A percentile compares a stretch with the other conserved stretches of the same genome.
Conservation (phyloP, 2,329 filamentous ascomycete species). For the Venturiaceae sp. region DNA sequence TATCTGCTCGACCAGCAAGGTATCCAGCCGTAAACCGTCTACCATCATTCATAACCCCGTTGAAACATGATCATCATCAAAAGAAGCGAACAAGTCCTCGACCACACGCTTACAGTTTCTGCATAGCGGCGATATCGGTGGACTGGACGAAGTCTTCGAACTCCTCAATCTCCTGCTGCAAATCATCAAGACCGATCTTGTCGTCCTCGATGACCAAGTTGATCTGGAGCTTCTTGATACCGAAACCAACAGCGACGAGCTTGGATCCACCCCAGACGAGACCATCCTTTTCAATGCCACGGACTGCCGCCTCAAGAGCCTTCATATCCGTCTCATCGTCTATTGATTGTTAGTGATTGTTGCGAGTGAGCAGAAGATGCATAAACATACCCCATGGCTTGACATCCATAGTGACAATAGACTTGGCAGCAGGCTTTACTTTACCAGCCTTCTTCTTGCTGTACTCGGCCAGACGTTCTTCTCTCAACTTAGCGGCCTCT, state of each 20-base stretch:
- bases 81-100: neutral
- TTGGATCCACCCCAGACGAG: conserved; percentile 92
- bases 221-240: conserved; percentile 99
- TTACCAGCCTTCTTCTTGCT: conserved; percentile 94
- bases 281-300: conserved; percentile 80
- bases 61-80: neutral
- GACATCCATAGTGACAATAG: conserved; percentile 87
- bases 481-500: conserved; percentile 73
- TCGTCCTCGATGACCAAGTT: conserved; percentile 97
- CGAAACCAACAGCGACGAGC: conserved; percentile 84
- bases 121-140: conserved; percentile 81
- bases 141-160: conserved; percentile 97
- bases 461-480: conserved; percentile 88
- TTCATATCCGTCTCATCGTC: conserved; percentile 93
- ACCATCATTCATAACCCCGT: neutral
- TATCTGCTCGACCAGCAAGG: neutral
- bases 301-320: conserved; percentile 70
- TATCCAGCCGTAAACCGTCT: neutral
- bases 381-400: conserved; percentile 96
- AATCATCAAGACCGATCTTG: conserved; percentile 79
- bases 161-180: conserved; percentile 76
- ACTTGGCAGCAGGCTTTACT: conserved; percentile 89
- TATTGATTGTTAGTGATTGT: conserved; percentile 16
- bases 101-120: conserved; percentile 63
- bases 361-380: neutral